phyloP scores from a whole-genome alignment of 2,329 filamentous ascomycete genomes.

The Alternaria triticimaculans region DNA sequence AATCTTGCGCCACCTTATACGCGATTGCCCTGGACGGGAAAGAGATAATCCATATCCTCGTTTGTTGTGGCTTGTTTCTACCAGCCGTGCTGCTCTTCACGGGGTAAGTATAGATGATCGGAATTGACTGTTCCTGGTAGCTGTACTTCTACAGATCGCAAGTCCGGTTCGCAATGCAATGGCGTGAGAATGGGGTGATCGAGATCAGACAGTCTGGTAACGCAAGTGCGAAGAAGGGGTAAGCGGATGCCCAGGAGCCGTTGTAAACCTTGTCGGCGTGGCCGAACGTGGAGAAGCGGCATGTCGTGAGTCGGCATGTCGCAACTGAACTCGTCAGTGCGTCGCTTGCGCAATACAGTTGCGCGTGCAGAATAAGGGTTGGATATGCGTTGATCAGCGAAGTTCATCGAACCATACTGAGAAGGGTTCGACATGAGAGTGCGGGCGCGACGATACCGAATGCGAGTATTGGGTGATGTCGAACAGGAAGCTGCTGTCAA shows the following conservation, averaged over 20 bases:
- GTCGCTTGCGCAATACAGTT: not conserved
- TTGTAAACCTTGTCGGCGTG: not conserved
- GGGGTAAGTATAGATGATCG: not conserved
- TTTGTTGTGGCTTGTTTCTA: not conserved
- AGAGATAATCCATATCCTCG: not conserved
- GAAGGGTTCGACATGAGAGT: not conserved
- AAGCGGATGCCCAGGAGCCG: not conserved
- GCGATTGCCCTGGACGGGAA: not conserved
- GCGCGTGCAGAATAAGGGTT: not conserved
- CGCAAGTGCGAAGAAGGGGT: not conserved
- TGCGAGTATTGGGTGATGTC: not conserved
- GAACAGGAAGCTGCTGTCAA: not conserved
- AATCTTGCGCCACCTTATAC: not conserved
- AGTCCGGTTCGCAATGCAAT: not conserved
- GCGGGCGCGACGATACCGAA: not conserved
- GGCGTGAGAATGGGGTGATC: not conserved
- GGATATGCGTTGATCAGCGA: not conserved
- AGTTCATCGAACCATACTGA: not conserved
- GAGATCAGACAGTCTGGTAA: not conserved
- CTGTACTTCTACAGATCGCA: not conserved
- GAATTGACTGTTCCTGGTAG: not conserved
- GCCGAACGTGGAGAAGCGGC: not conserved
- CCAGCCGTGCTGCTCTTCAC: not conserved
- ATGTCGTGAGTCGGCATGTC: not conserved
- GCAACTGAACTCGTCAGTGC: not conserved